Evolutionary conservation across 106 monocot species (phyloP).

Genomic region (Posidonia australis): DNA sequence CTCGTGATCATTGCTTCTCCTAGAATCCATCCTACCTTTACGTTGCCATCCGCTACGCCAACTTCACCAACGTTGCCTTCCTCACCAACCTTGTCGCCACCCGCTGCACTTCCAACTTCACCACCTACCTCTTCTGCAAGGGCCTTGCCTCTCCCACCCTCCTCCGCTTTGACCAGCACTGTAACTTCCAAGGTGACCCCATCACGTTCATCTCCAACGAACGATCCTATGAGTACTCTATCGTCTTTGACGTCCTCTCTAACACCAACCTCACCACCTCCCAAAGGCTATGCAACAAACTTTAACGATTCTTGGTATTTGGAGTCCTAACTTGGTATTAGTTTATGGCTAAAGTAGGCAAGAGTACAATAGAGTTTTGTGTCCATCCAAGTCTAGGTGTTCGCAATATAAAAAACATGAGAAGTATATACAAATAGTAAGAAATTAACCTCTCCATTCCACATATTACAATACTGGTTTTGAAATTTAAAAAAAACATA

Average conservation of each 20-base stretch:
- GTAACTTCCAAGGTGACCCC: constrained; percentile 26
- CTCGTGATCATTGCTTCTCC: too few relatives aligned
- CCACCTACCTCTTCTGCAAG: constrained; percentile 25
- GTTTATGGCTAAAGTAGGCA: too few relatives aligned
- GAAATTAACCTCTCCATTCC: too few relatives aligned
- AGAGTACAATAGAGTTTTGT: too few relatives aligned
- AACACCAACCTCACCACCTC: constrained; percentile 25
- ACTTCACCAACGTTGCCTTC: constrained; percentile 52
- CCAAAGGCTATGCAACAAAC: constrained; percentile 17
- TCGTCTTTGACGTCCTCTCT: constrained; percentile 22
- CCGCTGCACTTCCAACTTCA: constrained; percentile 42
- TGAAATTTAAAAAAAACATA: too few relatives aligned
- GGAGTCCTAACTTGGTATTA: too few relatives aligned
- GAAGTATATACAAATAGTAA: too few relatives aligned
- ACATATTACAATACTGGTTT: too few relatives aligned
- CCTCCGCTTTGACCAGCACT: constrained; percentile 27
- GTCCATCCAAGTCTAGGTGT: too few relatives aligned
- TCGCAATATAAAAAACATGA: too few relatives aligned
- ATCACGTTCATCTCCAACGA: constrained; percentile 15
- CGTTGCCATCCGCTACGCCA: constrained; percentile 45
- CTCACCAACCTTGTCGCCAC: constrained; percentile 25
- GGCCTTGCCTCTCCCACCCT: constrained; percentile 47
- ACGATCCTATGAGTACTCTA: constrained; percentile 43
- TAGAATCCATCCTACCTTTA: constrained; percentile 70
- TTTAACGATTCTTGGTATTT: too few relatives aligned